These are phyloP conservation scores for Candida sonorensis DNA, from an alignment of 805 yeast species.

Conservation along the genomic window DNA sequence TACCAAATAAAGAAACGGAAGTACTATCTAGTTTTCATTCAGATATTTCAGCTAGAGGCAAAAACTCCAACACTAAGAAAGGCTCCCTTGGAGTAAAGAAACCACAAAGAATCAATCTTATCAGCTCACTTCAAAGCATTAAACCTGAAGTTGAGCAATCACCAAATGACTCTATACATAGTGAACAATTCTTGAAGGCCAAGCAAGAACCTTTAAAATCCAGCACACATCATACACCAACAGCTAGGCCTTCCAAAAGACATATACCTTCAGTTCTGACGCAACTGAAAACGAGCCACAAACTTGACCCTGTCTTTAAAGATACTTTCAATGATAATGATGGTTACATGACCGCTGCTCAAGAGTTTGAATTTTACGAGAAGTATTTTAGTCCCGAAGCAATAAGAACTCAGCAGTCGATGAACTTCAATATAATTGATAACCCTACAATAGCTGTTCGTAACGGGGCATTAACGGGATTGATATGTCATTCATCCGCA, in stretches of 20 bases:
- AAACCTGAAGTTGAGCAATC: too few species aligned
- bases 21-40: too few species aligned
- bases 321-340: slow-evolving; percentile 22
- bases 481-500: slow-evolving; percentile 18
- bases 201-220: background rate
- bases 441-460: slow-evolving; percentile 18
- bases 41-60: too few species aligned
- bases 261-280: slow-evolving; percentile 6
- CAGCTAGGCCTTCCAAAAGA: background rate
- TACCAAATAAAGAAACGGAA: too few species aligned
- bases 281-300: slow-evolving; percentile 2
- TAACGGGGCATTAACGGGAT: slow-evolving; percentile 13
- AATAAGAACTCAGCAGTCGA: slow-evolving; percentile 13
- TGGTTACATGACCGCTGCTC: slow-evolving; percentile 34
- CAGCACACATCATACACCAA: background rate
- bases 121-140: too few species aligned
- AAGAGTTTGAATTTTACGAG: slow-evolving; percentile 35
- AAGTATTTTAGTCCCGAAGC: slow-evolving; percentile 16
- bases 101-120: too few species aligned
- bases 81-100: too few species aligned
- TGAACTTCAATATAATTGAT: slow-evolving; percentile 13
- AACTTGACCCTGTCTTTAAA: slow-evolving; percentile 17
- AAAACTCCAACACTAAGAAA: too few species aligned
- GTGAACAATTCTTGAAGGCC: too few species aligned
- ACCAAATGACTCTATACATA: too few species aligned